Evolutionary conservation across 2,329 filamentous ascomycete species (phyloP), one percentile per base, ranked within the genome.

Genomic region (Geosmithia flava): DNA sequence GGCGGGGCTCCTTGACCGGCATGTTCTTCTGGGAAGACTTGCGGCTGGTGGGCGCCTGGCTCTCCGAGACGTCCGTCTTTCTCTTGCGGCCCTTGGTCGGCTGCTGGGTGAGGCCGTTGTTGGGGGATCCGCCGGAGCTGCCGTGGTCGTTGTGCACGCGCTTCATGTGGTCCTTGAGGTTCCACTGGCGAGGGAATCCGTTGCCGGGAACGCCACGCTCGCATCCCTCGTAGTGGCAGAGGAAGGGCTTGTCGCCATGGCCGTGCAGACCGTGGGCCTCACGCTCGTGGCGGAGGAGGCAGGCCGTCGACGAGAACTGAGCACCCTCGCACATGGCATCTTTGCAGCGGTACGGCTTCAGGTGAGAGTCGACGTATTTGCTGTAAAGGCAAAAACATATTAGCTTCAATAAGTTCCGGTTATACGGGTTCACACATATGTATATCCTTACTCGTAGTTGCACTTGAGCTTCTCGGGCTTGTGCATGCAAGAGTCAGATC

Each of bases 291-390:
- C 91, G 87, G 52, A 96, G 85, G 23, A 95, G 78, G 66, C 91
- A 96, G 37, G 91, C 91, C 53, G 91, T 96, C 41, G 91, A 96
- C 16, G 91, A 96, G 67, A 97, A 97, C 42, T 86, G 83, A 54
- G 88, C 81, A 61, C 88, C 86, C 64, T 87, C 81, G 69, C 91
- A 97, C 20, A 81, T 78, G 53, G 81, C 74, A 54, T 84, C 76
- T 79, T 93, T 94, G 83, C 91, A 97, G 52, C 87, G 83, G 71
- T 96, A 97, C 16, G 91, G 91, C 77, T 94, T 95, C 61, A 96
- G 68, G 69, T 97, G 91, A 27, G 91, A 96, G 68, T 97, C 91
- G 56, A 97, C 82, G 59, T 93, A 95, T 76, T 97, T 97, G 77
- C 90, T 95, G 62, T 45, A 42, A 15, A 42, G 41, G 17, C 3